Evolutionary conservation across 176 grass and related monocot genomes (phyloP).

Genomic region (Oryza brachyantha): DNA sequence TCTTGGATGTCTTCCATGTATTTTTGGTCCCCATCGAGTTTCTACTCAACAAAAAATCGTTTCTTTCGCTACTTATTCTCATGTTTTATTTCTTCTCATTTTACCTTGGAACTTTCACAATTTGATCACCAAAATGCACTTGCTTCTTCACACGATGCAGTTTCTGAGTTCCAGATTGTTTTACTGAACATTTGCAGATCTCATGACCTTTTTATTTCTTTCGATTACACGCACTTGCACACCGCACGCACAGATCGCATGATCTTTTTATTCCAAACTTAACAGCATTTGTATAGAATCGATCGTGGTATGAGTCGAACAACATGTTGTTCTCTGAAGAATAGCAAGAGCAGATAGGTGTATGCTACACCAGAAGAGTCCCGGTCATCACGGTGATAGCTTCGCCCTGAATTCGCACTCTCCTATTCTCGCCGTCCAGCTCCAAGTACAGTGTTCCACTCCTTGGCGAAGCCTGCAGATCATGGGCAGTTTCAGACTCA

Average conservation of each 20-base stretch:
- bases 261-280: neutral
- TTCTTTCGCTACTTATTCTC: neutral
- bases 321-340: neutral
- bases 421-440: conserved; percentile 41
- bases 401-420: conserved; percentile 67
- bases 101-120: neutral
- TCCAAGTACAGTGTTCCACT: conserved; percentile 58
- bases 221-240: too few relatives aligned
- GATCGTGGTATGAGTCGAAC: neutral
- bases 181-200: neutral
- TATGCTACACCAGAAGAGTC: conserved; percentile 37
- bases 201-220: neutral
- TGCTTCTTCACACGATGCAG: neutral
- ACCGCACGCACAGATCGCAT: neutral
- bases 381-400: conserved; percentile 66
- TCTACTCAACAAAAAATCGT: neutral
- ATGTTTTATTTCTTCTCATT: neutral
- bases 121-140: neutral
- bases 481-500: neutral
- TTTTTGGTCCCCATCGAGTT: too few relatives aligned
- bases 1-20: neutral
- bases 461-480: conserved; percentile 55
- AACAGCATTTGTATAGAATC: neutral
- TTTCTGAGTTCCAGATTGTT: neutral
- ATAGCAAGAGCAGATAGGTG: neutral